Evolutionary conservation across 441 rosid species (phyloP), one percentile per base, ranked within the genome.

Genomic region (Gossypium trilobum): DNA sequence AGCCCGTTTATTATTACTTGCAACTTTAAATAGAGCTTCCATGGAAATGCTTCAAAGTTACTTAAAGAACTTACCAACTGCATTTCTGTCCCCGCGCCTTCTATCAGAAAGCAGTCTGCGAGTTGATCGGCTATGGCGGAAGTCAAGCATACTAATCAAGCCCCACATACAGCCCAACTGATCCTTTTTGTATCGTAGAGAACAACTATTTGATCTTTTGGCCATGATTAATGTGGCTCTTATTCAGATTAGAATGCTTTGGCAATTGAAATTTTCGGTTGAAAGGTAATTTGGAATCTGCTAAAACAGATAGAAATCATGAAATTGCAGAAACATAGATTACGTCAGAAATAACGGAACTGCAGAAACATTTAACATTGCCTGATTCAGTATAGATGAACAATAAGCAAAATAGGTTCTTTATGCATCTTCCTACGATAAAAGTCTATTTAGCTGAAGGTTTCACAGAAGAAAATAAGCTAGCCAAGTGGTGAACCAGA

Each of bases 141-240:
- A 86, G 75, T 95, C 92, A 71, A 95, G 83, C 82, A 91, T 86
- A 64, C 84, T 92, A 57, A 92, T 87, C 58, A 92, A 82, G 48
- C 95, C 88, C 98, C 97, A 84, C 88, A 87, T 89, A 77, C 98
- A 95, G 62, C 98, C 96, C 4, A 80, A 77, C 52, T 89, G 96
- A 71, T 83, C 87, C 74, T 82, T 84, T 77, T 86, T 89, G 72
- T 86, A 79, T 75, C 84, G 86, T 60, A 76, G 75, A 14, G 81
- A 72, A n/a, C 75, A 87, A 60, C 77, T 85, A 51, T 74, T 80
- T 31, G 90, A 83, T 76, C 69, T 82, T 80, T 87, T 87, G 36
- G 88, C 82, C 96, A 90, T 90, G n/a, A 25, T 77, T 63, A 81
- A 52, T 39, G 0, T 9, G 23, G 36, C 42, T 61, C 66, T 68